A percentile compares a stretch with the other conserved stretches of the same genome.
phyloP scores from a whole-genome alignment of 208 protist species.

The Trypanosoma cruzi region DNA sequence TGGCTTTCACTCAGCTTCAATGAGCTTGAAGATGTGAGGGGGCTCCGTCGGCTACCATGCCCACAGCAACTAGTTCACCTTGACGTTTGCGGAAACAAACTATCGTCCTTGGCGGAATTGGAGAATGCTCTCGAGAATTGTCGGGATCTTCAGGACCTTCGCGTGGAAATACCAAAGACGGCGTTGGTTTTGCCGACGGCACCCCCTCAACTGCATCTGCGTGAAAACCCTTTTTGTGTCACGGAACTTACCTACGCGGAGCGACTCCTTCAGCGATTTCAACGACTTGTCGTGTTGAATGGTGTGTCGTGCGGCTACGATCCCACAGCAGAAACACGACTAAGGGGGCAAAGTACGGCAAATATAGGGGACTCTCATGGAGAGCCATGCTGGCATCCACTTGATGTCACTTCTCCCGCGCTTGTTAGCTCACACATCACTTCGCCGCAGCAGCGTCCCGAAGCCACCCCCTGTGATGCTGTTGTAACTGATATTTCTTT shows the following conservation, averaged over 20 bases:
- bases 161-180: constrained; percentile 38
- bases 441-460: not conserved
- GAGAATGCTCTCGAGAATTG: constrained; percentile 43
- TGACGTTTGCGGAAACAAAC: constrained; percentile 73
- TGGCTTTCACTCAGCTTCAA: constrained; percentile 85
- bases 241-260: constrained; percentile 38
- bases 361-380: not conserved
- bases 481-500: not conserved
- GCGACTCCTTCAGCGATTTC: constrained; percentile 38
- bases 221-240: constrained; percentile 48
- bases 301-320: constrained; percentile 58
- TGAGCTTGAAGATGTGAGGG: constrained; percentile 44
- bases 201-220: constrained; percentile 24
- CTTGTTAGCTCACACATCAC: constrained; percentile 9
- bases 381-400: not conserved
- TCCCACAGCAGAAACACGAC: constrained; percentile 32
- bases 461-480: not conserved
- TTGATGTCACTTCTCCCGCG: constrained; percentile 2
- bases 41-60: constrained; percentile 47
- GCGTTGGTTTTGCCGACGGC: constrained; percentile 15
- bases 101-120: constrained; percentile 40
- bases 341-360: constrained; percentile 7
- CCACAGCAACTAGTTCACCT: constrained; percentile 48
- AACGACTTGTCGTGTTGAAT: constrained; percentile 51
- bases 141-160: constrained; percentile 47